A percentile compares a stretch with the other conserved stretches of the same genome.
Conservation (phyloP, 371 early-diverging fungal genomes). For the Mortierella polycephala region DNA sequence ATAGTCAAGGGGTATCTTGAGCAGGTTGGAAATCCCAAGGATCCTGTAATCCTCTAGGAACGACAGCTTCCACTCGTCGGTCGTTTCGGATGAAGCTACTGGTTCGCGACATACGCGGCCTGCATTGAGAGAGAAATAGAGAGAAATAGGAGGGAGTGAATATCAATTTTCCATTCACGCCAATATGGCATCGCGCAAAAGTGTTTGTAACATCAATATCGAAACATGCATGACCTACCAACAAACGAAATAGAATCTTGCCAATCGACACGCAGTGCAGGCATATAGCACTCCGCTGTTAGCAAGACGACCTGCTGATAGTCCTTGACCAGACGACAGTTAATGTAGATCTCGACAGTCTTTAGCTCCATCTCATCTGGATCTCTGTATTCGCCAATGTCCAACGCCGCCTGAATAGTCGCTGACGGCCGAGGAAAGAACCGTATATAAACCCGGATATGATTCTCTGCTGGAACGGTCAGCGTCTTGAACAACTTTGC, state of each 20-base stretch:
- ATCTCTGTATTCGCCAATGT: constrained; percentile 42
- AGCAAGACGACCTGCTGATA: constrained; percentile 72
- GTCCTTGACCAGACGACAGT: constrained; percentile 81
- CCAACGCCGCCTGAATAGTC: constrained; percentile 47
- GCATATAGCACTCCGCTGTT: constrained; percentile 67
- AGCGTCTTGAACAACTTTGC: constrained; percentile 74
- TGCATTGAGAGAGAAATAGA: background rate
- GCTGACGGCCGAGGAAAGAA: constrained; percentile 63
- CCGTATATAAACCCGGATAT: constrained; percentile 71
- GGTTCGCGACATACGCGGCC: constrained; percentile 28
- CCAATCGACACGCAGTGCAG: constrained; percentile 57
- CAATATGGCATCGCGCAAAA: too few relatives aligned
- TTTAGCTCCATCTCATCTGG: constrained; percentile 61
- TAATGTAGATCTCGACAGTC: constrained; percentile 71
- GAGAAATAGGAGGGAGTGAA: background rate
- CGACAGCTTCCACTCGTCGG: constrained; percentile 52
- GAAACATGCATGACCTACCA: constrained; percentile 28
- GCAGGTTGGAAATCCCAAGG: constrained; percentile 60
- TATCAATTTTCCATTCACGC: background rate
- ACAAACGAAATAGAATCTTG: constrained; percentile 54
- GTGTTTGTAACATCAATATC: background rate
- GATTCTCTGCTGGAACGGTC: constrained; percentile 67
- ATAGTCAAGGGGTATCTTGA: constrained; percentile 61
- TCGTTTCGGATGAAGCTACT: constrained; percentile 6
- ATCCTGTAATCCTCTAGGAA: constrained; percentile 48